Evolutionary conservation across 345 rosid species (phyloP), one percentile per base, ranked within the genome.

Genomic region (Eutrema heterophyllum): DNA sequence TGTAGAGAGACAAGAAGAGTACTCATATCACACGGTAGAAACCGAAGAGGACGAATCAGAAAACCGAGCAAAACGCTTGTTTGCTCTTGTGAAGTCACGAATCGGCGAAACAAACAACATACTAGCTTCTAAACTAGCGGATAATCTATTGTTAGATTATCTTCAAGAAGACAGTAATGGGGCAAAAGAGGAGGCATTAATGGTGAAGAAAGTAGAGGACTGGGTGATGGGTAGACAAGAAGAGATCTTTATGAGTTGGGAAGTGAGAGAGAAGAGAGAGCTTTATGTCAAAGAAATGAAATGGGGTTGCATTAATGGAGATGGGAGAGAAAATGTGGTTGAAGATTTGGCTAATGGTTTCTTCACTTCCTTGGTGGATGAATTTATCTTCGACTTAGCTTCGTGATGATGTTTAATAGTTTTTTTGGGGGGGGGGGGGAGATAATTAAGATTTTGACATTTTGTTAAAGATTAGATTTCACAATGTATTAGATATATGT

Each of bases 231-330:
- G 86, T 33, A 43, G 64, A 36, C 70, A 83, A 6, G 57, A 78
- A 41, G 87, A 86, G 35, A 6, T 74, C 76, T 56, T 83, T 65
- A 9, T 77, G 61, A 88, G 90, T 16, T 89, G 95, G 96, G 87
- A 89, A 59, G 81, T 80, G 61, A 63, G 44, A 52, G 84, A 79
- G 8, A 79, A 81, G 9, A 86, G 97, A 45, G 64, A 55, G 13
- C 58, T 70, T 10, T 91, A 84, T 44, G 52, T 89, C 44, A 83
- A 73, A 33, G 88, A 85, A 7, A 77, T 77, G 80, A 58, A 77
- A 65, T 76, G 80, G 80, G 67, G 71, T 39, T 62, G 79, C 29
- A 27, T 76, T 36, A 54, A 79, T 81, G 90, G 87, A 88, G 76
- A 83, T 27, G 71, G 63, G 67, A 39, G 75, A 53, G 70, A 67